A percentile compares a stretch with the other conserved stretches of the same genome.
Conservation (phyloP, 2,329 filamentous ascomycete genomes). For the Aspergillus amoenus region DNA sequence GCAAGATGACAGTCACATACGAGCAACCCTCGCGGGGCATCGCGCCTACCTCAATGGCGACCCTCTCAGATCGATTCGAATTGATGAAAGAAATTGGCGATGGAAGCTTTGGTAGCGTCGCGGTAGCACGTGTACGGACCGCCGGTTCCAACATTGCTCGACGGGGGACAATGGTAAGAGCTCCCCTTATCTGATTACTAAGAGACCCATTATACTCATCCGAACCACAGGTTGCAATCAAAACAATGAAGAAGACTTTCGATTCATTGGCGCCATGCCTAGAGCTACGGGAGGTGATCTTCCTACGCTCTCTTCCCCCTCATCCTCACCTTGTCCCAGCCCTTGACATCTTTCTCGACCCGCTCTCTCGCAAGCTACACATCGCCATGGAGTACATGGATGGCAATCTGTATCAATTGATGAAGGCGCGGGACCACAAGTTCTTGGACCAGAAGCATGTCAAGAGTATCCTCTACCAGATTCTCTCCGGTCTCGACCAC, state of each 20-base stretch:
- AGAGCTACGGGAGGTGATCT: slow-evolving; percentile 95
- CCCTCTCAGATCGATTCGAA: slow-evolving; percentile 91
- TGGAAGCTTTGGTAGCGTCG: slow-evolving; percentile 96
- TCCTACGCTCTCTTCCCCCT: slow-evolving; percentile 80
- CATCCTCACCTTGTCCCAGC: slow-evolving; percentile 95
- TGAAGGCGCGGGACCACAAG: slow-evolving; percentile 98
- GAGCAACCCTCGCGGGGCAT: slow-evolving; percentile 68
- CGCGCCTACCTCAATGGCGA: slow-evolving; percentile 46
- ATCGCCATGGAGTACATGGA: slow-evolving; percentile 99
- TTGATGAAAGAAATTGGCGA: slow-evolving; percentile 97
- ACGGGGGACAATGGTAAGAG: slow-evolving; percentile 82
- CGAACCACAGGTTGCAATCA: slow-evolving; percentile 79
- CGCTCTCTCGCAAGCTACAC: slow-evolving; percentile 92
- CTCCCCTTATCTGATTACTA: slow-evolving; percentile 4
- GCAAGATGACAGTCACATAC: slow-evolving; percentile 73
- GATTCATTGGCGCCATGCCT: slow-evolving; percentile 87
- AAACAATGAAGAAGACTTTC: slow-evolving; percentile 99
- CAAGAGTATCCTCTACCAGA: slow-evolving; percentile 97
- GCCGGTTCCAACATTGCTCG: slow-evolving; percentile 86
- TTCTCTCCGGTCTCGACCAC: slow-evolving; percentile 92
- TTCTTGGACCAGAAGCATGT: slow-evolving; percentile 84
- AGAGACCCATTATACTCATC: background rate
- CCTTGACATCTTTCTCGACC: slow-evolving; percentile 96
- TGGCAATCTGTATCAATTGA: slow-evolving; percentile 95
- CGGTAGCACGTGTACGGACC: slow-evolving; percentile 84